Base-by-base conservation (phyloP, 2,329 filamentous ascomycete genomes). In the Aspergillus sp. region DNA sequence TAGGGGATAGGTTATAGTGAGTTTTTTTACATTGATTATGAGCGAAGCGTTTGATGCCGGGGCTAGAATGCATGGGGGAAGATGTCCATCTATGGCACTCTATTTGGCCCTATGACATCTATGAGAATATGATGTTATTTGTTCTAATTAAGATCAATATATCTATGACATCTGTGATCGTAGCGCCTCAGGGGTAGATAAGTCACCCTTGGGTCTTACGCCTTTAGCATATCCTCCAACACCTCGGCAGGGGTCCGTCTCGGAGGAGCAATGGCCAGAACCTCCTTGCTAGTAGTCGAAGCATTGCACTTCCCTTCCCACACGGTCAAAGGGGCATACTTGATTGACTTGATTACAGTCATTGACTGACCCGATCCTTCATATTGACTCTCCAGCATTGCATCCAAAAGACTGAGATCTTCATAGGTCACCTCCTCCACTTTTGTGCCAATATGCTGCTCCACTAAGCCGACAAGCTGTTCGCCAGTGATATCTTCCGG, bases 401-500 rank as follows among this genome's bases (percentile, higher is more conserved):
- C 10, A 15, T 77, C 70, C 25, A 76, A n/a, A 19, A 73, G 71
- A 0, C 71, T 70, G 17, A 70, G 1, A 42, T 78, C 74, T 44
- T 71, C 63, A 19, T 68, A 78, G 0, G 6, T 50, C 0, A 78
- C 73, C 0, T 75, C 49, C 15, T 74, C 53, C 2, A 70, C 71
- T 30, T 42, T 19, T 0, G 54, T 59, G 19, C 68, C 73, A 32
- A 76, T 75, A 2, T 71, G n/a, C 56, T 73, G 25, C 67, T 79
- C 77, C 5, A 75, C 63, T 68, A 80, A 57, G 2, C 63, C 53
- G 0, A 78, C 72, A 49, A 78, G 58, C 27, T 77, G 62, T 2
- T 62, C 58, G 1, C 77, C 78, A 3, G 71, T 78, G 7, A 80
- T 66, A 39, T 79, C 75, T 52, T 75, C 72, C 0, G 76, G 77